Evolutionary conservation across 2,329 filamentous ascomycete species (phyloP), one percentile per base, ranked within the genome.

Genomic region (Neonectria magnoliae): DNA sequence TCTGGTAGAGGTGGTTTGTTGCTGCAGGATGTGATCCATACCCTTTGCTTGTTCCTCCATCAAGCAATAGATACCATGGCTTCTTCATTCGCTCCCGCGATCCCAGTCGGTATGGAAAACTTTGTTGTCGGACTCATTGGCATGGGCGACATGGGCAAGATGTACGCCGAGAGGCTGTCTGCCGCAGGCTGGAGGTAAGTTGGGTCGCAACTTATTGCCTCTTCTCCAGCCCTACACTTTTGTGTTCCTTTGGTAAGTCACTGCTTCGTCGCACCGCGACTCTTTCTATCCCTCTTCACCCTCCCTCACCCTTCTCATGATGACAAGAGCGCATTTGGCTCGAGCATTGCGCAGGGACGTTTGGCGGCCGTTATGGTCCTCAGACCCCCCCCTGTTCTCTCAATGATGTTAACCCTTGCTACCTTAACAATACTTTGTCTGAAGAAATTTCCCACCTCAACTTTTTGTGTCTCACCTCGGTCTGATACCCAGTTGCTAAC

Each of bases 301-400:
- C 66, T 62, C 62, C 60, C 64, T 74, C 80, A 69, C 76, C 60
- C 48, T 27, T 65, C 76, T 79, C 79, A 94, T 97, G 95, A 98
- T 98, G 95, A 98, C 95, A 93, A 95, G 95, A 98, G 95, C 94
- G 95, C 95, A 98, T 98, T 98, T 98, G 95, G 95, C 95, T 98
- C 93, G 95, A 98, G 95, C 87, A 97, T 94, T 89, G 89, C 84
- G 81, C 83, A 85, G 83, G 82, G 83, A 78, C 81, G 81, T 81
- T 84, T 84, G 84, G 84, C 81, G 83, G 81, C 85, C 91, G 92
- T 90, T 97, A 91, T 87, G 95, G 93, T 91, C 85, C 81, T 83
- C 82, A 82, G 82, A 83, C 75, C 77, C 77, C 71, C 79, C 83
- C 81, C 79, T 84, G 83, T 83, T 85, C 87, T 88, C 91, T 97